Evolutionary conservation across 225 moss, liverwort and hornwort species (phyloP), one percentile per base, ranked within the genome.

Genomic region (Lunularia cruciata): DNA sequence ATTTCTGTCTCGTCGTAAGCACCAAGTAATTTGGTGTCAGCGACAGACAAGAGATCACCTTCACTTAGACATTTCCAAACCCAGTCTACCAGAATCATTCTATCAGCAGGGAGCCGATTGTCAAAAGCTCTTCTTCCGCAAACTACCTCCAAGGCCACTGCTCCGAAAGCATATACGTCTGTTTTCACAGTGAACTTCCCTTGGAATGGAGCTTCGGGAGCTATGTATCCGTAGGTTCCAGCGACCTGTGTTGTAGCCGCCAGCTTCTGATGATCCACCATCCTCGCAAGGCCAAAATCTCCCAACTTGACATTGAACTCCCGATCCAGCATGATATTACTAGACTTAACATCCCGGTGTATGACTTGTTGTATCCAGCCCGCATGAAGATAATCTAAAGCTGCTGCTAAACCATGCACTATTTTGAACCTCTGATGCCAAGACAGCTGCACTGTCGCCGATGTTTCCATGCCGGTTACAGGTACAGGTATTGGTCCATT

Each of bases 261-360:
- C 9, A 16, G 34, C 57, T 53, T 39, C 37, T 57, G 55, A 31
- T 70, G 69, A 45, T 70, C 69, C 16, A 65, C 47, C 45, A 48
- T 23, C 27, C 65, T 25, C 4, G 68, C 68, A 8, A 88, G 81
- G 0, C 87, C 85, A 70, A 88, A 88, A 60, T 88, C 87, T 13
- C 85, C 87, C 36, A 88, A 80, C 76, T 87, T 87, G 7, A 82
- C 80, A 51, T 87, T 87, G 75, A 79, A 76, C 47, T 78, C 76
- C 48, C 77, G 74, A 38, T 87, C 84, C 18, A 87, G 77, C 51
- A 87, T 84, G 46, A 87, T 85, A 25, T 87, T 84, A 46, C 71
- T 79, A 43, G 84, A 76, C 62, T 87, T 84, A 27, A 87, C 79
- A 61, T 84, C 84, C 0, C 87, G 75, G 60, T 85, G 87, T 47